Conservation (phyloP, 1,139 yeast genomes). For the Suhomyces ambrosiae region DNA sequence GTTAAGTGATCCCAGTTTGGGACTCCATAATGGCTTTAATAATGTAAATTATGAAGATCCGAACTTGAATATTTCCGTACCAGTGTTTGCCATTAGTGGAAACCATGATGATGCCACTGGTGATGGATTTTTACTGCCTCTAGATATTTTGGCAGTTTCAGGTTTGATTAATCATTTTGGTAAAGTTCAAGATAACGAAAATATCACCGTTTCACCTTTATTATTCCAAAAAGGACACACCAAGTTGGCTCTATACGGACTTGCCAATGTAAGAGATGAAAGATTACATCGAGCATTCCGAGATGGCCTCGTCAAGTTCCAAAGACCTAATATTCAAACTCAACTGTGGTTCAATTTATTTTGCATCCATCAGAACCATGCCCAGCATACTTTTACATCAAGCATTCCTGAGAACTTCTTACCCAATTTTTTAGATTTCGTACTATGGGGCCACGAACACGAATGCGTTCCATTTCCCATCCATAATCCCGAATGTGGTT, state of each 20-base stretch:
- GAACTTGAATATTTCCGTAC: slow-evolving; percentile 85
- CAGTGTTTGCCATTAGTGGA: slow-evolving; percentile 92
- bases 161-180: slow-evolving; percentile 94
- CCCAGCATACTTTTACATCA: slow-evolving; percentile 77
- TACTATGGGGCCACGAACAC: slow-evolving; percentile 98
- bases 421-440: slow-evolving; percentile 78
- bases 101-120: slow-evolving; percentile 98
- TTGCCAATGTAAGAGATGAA: slow-evolving; percentile 89
- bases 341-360: slow-evolving; percentile 81
- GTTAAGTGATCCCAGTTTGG: slow-evolving; percentile 72
- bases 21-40: slow-evolving; percentile 60
- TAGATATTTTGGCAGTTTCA: slow-evolving; percentile 78
- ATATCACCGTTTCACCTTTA: slow-evolving; percentile 75
- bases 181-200: slow-evolving; percentile 72
- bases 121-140: slow-evolving; percentile 78
- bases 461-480: slow-evolving; percentile 81
- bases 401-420: slow-evolving; percentile 82
- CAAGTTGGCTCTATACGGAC: slow-evolving; percentile 82
- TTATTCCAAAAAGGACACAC: slow-evolving; percentile 81
- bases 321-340: slow-evolving; percentile 62
- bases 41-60: slow-evolving; percentile 89
- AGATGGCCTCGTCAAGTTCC: slow-evolving; percentile 76
- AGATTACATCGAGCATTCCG: slow-evolving; percentile 79
- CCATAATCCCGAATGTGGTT: slow-evolving; percentile 65
- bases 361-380: slow-evolving; percentile 90